Evolutionary conservation across 257 asterid species (phyloP).

Genomic region (Solanum piurae): DNA sequence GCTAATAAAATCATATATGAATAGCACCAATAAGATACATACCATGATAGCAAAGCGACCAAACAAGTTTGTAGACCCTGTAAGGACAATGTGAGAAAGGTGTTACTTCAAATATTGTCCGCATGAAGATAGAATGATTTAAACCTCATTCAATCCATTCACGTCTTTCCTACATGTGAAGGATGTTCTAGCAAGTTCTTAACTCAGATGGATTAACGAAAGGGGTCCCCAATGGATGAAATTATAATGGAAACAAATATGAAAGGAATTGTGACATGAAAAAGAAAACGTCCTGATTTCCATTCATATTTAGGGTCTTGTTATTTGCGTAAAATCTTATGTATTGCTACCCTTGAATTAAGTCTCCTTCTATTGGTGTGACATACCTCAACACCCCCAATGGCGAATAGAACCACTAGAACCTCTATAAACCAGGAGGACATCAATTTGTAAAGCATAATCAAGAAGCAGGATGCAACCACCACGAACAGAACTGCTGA

Average conservation of each 20-base stretch:
- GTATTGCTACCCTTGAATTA: neutral
- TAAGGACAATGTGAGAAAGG: slow-evolving; percentile 9
- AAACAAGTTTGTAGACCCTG: slow-evolving; percentile 96
- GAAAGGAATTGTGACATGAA: neutral
- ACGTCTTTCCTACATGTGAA: neutral
- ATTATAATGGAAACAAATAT: neutral
- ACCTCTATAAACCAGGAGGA: slow-evolving; percentile 77
- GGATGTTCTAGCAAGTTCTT: neutral
- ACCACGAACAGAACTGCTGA: slow-evolving; percentile 77
- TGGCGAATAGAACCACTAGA: slow-evolving; percentile 83
- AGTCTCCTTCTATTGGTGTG: neutral
- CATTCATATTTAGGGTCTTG: neutral
- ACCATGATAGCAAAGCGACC: slow-evolving; percentile 88
- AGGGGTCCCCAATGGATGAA: neutral
- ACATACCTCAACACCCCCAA: slow-evolving; percentile 94
- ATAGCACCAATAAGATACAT: slow-evolving; percentile 13
- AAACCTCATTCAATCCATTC: neutral
- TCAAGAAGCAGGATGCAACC: slow-evolving; percentile 81
- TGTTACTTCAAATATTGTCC: slow-evolving; percentile 5
- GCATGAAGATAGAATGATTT: neutral
- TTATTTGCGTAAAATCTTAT: neutral
- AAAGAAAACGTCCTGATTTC: neutral
- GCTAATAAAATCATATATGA: neutral
- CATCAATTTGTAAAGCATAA: slow-evolving; percentile 92
- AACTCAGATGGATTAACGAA: neutral